Percentiles rank a stretch among this genome's conserved stretches.
phyloP scores from a whole-genome alignment of 1,139 yeast genomes.

The Lodderomyces oxycetoniae region DNA sequence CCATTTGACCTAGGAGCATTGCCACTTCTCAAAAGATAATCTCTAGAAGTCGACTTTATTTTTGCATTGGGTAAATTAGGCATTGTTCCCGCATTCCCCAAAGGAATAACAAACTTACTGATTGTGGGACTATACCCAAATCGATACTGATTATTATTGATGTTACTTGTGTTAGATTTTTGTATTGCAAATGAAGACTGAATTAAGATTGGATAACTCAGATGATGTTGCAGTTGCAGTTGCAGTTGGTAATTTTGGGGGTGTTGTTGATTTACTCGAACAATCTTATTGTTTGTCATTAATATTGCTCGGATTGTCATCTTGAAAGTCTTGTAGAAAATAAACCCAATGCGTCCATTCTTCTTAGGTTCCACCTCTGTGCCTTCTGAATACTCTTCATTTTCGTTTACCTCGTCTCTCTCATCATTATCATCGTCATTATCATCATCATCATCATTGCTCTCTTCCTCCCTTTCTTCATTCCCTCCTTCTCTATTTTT shows the following conservation, averaged over 20 bases:
- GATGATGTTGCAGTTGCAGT: no score
- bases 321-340: constrained; percentile 34
- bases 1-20: no score
- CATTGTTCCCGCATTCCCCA: no score
- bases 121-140: neutral
- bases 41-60: no score
- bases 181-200: constrained; percentile 43
- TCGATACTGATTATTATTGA: constrained; percentile 1
- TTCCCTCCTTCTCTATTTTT: neutral
- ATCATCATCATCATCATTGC: neutral
- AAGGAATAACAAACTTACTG: no score
- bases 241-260: no score
- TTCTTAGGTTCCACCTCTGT: constrained; percentile 32
- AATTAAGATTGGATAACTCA: constrained; percentile 23
- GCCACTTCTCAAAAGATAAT: no score
- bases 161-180: constrained; percentile 15
- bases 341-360: constrained; percentile 42
- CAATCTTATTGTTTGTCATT: constrained; percentile 30
- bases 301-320: constrained; percentile 40
- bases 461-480: neutral
- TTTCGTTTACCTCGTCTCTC: constrained; percentile 3
- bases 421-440: neutral
- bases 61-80: no score
- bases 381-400: no score
- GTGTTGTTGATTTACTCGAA: constrained; percentile 18